Percentiles rank a stretch among this genome's conserved stretches.
These are phyloP conservation scores for Cucurbita pepo DNA, from an alignment of 306 rosid species.

Conservation along the genomic window DNA sequence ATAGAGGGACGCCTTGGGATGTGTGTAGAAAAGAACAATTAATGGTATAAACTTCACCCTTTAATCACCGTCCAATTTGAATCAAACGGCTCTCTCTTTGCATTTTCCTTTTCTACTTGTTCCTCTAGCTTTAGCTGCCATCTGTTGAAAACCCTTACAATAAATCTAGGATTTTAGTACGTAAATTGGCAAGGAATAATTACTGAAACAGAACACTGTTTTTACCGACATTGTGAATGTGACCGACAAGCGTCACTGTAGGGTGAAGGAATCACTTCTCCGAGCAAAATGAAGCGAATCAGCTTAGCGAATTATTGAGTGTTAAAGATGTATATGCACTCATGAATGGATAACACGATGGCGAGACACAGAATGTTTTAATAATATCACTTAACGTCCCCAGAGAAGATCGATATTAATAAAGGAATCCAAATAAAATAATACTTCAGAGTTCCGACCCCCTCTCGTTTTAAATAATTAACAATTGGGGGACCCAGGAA, in stretches of 20 bases:
- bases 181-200: neutral
- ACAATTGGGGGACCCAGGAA: neutral
- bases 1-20: neutral
- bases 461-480: neutral
- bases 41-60: neutral
- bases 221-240: neutral
- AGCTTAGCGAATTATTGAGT: neutral
- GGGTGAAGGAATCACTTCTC: neutral
- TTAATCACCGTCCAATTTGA: constrained; percentile 3
- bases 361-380: neutral
- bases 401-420: neutral
- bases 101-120: neutral
- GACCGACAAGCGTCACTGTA: neutral
- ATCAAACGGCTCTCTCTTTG: constrained; percentile 6
- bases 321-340: neutral
- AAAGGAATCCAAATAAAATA: neutral
- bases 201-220: neutral
- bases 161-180: neutral
- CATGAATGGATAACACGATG: neutral
- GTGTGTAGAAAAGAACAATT: neutral
- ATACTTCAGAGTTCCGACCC: neutral
- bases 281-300: neutral
- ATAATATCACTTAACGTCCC: neutral
- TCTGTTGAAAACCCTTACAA: neutral
- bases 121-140: neutral